Evolutionary conservation across 2,329 filamentous ascomycete species (phyloP), one percentile per base, ranked within the genome.

Genomic region (Aspergillus ustus): DNA sequence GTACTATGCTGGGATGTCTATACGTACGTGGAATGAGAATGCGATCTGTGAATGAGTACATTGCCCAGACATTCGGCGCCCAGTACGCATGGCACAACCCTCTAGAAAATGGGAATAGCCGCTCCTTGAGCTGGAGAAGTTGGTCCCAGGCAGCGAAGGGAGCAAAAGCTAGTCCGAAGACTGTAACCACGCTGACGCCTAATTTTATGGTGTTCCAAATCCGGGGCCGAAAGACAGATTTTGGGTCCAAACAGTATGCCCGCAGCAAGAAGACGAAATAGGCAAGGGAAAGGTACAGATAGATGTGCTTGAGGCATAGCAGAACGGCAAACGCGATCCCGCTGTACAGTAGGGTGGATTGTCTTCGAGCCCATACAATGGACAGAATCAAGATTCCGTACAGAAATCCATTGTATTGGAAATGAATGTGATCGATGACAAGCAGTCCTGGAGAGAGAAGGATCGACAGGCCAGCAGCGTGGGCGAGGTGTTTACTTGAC

Each of bases 351-450:
- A 95, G 82, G 0, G 91, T 91, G 2, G 89, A 89, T 72, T 86
- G 87, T 69, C 89, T 87, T 54, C 92, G 88, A 7, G 93, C 92
- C 62, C 96, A 81, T 1, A 96, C 90, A 52, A 99, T 84, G 2
- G 95, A 98, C 57, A 94, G 83, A 43, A 98, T 86, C 54, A 99
- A 82, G 48, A 98, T 82, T 43, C 95, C 95, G 75, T 98, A 99
- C 79, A 99, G 87, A 79, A 93, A 93, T 45, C 95, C 94, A 81
- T 99, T 99, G 82, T 99, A 99, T 82, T 99, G 95, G 77, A 99
- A 99, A 77, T 97, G 93, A 66, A 97, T 94, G 76, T 99, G 95
- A 73, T 99, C 95, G 76, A 99, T 98, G 74, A 99, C 96, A 63
- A 99, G 83, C 40, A 99, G 86, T 2, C 94, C 95, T 0, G 95